Base-by-base conservation (phyloP, 805 yeast species). In the Blastobotrys terrestris region DNA sequence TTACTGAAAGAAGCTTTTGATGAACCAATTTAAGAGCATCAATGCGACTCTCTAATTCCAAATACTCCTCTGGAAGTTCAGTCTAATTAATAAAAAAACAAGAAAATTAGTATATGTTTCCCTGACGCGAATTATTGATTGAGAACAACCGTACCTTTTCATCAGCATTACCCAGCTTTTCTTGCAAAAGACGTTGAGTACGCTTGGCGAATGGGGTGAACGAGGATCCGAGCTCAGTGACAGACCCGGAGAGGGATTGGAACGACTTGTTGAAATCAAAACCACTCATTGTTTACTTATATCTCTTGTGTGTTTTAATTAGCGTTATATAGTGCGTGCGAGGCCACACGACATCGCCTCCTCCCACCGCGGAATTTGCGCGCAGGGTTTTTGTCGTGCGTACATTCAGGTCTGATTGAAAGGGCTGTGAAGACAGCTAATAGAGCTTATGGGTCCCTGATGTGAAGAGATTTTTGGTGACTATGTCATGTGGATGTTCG, bases 41-140 rank as follows among this genome's bases (percentile, higher is more conserved):
- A 54, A 87, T 80, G 63, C 80, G 82, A 57, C 76, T 73, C 69
- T 88, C 95, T 59, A 87, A 77, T 55, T 81, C 84, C 50, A 84
- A 71, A 67, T 87, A 88, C 67, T 88, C 96, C 53, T 83, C 81
- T 31, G 96, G 96, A 58, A 88, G 76, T 65, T 87, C 91, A 52
- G 92, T 84, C 60, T 60, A 46, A 31, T 21, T 45, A 48, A 48
- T 31, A 45, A 31, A 14, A 46, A 18, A 14, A 18, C 7, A 31
- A 48, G 18, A n/a, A 6, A n/a, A n/a, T 3, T 42, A 6, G 49
- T 3, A 8, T 16, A 8, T 15, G 13, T 11, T 39, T 8, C 20
- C 11, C 18, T 8, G 7, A 18, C n/a, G 13, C 46, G 15, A 45
- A 13, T 11, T 22, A 21, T 16, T 44, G 31, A 16, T 50, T 5